Evolutionary conservation across 164 flowering plant genomes (phyloP).

Genomic region (Vitis amurensis): DNA sequence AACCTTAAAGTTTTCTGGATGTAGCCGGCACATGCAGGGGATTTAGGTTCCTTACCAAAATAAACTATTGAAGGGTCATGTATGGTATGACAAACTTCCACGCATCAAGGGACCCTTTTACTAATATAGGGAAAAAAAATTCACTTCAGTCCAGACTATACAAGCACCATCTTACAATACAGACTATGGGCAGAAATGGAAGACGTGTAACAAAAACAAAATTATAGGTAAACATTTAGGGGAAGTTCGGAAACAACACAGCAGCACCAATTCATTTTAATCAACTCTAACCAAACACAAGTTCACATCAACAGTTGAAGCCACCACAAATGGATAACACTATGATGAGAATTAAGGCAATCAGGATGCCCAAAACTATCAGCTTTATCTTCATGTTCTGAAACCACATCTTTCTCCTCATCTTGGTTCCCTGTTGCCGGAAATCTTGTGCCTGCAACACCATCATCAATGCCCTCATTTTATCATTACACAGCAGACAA

Average conservation of each 20-base stretch:
- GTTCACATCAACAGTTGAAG: slow-evolving; percentile 45
- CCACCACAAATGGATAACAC: slow-evolving; percentile 66
- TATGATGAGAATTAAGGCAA: slow-evolving; percentile 79
- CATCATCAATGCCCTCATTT: background rate
- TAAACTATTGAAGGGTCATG: background rate
- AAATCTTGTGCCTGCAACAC: slow-evolving; percentile 84
- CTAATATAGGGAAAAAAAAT: slow-evolving; percentile 4
- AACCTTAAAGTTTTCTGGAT: too few relatives aligned
- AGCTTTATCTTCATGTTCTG: slow-evolving; percentile 93
- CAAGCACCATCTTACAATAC: slow-evolving; percentile 17
- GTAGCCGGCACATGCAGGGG: too few relatives aligned
- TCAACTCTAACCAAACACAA: background rate
- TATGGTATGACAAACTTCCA: slow-evolving; percentile 7
- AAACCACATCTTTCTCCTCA: slow-evolving; percentile 91
- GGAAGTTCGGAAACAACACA: background rate
- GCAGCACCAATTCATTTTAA: background rate
- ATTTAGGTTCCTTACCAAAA: too few relatives aligned
- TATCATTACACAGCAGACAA: background rate
- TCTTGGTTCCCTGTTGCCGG: slow-evolving; percentile 68
- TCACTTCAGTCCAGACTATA: slow-evolving; percentile 22
- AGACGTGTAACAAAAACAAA: background rate
- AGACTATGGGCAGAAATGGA: background rate
- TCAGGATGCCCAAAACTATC: slow-evolving; percentile 65
- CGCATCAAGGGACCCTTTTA: slow-evolving; percentile 8
- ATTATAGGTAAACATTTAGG: background rate